Percentiles rank a stretch among this genome's conserved stretches.
phyloP scores from a whole-genome alignment of 768 basidiomycete species.

The Leucocoprinus sp. region DNA sequence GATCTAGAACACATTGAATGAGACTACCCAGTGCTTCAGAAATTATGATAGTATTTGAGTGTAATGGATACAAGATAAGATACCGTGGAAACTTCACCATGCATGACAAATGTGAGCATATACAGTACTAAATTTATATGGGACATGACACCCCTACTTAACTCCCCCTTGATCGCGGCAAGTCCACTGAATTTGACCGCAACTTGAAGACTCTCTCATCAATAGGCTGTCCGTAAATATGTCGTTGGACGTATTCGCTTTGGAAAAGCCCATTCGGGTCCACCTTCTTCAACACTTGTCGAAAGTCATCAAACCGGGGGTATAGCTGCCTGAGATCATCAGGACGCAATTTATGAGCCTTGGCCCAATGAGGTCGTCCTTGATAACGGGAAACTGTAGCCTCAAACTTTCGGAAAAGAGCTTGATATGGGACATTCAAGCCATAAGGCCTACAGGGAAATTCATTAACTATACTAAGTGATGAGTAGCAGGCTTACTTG shows the following conservation, averaged over 20 bases:
- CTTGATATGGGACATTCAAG: conserved; percentile 71
- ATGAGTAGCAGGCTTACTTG: conserved; percentile 49
- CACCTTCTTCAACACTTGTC: conserved; percentile 51
- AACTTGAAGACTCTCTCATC: conserved; percentile 34
- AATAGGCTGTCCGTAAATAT: conserved; percentile 61
- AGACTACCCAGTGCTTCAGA: no score
- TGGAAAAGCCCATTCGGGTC: conserved; percentile 76
- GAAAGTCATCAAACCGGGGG: conserved; percentile 76
- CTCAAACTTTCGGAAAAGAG: conserved; percentile 72
- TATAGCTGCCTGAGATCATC: conserved; percentile 59
- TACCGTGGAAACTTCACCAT: no score
- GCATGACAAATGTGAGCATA: not conserved
- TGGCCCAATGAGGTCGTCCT: conserved; percentile 96
- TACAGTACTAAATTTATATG: not conserved
- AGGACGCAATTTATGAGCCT: conserved; percentile 71
- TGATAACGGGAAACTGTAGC: conserved; percentile 55
- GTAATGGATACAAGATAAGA: no score
- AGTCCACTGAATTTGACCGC: conserved; percentile 15
- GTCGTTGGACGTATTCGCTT: conserved; percentile 85
- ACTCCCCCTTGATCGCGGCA: not conserved
- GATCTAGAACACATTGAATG: no score
- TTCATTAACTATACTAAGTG: conserved; percentile 1
- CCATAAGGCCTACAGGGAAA: conserved; percentile 68
- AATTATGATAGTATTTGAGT: no score
- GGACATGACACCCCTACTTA: conserved; percentile 4